Base-by-base conservation (phyloP, 1,284 basidiomycete genomes). In the Vanrija sp. region DNA sequence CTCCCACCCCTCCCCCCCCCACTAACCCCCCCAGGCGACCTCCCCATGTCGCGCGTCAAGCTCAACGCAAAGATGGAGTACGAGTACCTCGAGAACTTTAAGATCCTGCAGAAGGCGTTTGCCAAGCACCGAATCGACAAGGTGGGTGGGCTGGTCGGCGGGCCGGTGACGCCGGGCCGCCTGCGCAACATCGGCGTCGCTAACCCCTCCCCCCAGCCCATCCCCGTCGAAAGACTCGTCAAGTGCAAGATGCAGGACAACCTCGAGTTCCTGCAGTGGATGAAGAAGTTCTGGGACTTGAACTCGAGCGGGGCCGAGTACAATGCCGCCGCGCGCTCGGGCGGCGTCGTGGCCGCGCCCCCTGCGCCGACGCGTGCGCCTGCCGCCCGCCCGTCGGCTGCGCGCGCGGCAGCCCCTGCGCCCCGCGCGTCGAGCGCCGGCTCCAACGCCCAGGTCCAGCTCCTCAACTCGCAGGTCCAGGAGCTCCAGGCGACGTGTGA, bases 171-270 rank as follows among this genome's bases (percentile, higher is more conserved):
- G 20, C 19, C 23, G 6, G 8, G 25, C n/a, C 36, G 20, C 14
- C n/a, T n/a, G n/a, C n/a, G n/a, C n/a, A n/a, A n/a, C n/a, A n/a
- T n/a, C n/a, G n/a, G n/a, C n/a, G n/a, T n/a, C n/a, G 19, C 45
- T 50, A 35, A 46, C 46, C 14, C 43, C 18, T 2, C 12, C 31
- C 31, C 46, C 47, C 18, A 95, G 90, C 94, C 95, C 15, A 94
- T 99, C 69, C 88, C 84, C 1, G 88, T 99, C 24, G 94, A 97
- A 63, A 86, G 82, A 66, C 83, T 99, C 49, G 85, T 93, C 45
- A 95, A 95, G 78, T 75, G 95, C 81, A 98, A 98, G 80, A 98
- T 98, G 95, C 96, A 98, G 86, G 96, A 98, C 77, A 99, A 99
- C 77, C 86, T 99, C 64, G 96, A 99, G 75, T 98, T 98, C 77